A percentile compares a stretch with the other conserved stretches of the same genome.
Evolutionary conservation across 2,329 filamentous ascomycete species (phyloP).

Genomic region (Fusarium beomiforme): DNA sequence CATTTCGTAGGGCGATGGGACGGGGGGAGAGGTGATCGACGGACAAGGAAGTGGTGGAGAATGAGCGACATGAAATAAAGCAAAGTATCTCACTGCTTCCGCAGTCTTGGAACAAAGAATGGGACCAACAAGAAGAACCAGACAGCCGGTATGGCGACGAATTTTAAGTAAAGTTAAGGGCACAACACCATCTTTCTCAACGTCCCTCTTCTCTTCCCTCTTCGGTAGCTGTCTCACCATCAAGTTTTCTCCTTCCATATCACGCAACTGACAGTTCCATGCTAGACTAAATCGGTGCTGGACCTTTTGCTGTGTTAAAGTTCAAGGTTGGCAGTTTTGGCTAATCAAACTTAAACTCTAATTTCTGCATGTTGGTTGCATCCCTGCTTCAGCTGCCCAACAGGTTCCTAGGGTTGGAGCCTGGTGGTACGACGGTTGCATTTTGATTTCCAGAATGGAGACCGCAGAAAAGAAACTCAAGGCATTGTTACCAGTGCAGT

Average conservation of each 20-base stretch:
- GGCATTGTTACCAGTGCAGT: not conserved
- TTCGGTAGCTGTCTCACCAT: not conserved
- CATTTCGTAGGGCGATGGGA: not conserved
- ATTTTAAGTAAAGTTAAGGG: not conserved
- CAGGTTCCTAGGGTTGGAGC: not conserved
- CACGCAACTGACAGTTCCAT: not conserved
- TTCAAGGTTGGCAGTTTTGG: not conserved
- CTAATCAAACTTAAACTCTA: constrained; percentile 1
- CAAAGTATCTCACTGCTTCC: not conserved
- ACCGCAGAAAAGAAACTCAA: not conserved
- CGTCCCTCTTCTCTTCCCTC: not conserved
- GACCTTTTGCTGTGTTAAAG: not conserved
- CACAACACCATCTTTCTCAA: not conserved
- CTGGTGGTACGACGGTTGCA: no score
- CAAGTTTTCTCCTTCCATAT: not conserved
- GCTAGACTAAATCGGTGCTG: not conserved
- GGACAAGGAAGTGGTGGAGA: not conserved
- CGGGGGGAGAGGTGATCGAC: not conserved
- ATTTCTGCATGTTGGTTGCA: not conserved
- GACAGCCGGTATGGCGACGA: no score
- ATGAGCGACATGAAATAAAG: not conserved
- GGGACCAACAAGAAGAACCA: not conserved
- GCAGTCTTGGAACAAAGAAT: no score
- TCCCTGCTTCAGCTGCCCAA: not conserved
- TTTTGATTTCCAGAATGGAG: not conserved